Evolutionary conservation across 192 early-diverging fungal species (phyloP).

Genomic region (Neocallimastix lanati): DNA sequence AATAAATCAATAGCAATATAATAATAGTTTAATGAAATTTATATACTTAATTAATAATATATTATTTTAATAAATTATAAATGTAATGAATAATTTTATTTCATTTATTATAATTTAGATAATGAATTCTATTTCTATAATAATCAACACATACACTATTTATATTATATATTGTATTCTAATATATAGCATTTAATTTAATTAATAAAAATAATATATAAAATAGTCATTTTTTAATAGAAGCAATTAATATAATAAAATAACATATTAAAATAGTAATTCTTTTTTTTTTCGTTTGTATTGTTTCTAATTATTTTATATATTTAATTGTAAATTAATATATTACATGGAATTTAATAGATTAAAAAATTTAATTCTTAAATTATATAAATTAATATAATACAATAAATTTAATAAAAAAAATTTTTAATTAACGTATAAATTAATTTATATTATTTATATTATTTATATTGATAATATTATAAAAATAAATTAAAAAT

Average conservation of each 20-base stretch:
- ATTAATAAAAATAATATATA: neutral
- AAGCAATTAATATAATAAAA: neutral
- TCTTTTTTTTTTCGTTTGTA: neutral
- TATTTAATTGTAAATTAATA: neutral
- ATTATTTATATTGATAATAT: neutral
- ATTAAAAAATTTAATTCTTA: neutral
- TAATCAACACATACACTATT: no score
- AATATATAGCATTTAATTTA: neutral
- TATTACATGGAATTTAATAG: neutral
- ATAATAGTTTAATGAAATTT: no score
- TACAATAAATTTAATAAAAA: neutral
- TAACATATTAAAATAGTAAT: neutral
- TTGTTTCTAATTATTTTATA: neutral
- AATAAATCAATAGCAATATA: no score
- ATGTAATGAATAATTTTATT: no score
- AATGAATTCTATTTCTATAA: no score
- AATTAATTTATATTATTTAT: neutral
- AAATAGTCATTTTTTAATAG: neutral
- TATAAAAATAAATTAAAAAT: neutral
- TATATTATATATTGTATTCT: neutral
- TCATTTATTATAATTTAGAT: no score
- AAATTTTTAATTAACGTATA: neutral
- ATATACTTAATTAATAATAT: no score
- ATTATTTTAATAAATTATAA: no score
- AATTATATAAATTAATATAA: neutral